Base-by-base conservation (phyloP, 805 yeast genomes). In the Candida piceae region DNA sequence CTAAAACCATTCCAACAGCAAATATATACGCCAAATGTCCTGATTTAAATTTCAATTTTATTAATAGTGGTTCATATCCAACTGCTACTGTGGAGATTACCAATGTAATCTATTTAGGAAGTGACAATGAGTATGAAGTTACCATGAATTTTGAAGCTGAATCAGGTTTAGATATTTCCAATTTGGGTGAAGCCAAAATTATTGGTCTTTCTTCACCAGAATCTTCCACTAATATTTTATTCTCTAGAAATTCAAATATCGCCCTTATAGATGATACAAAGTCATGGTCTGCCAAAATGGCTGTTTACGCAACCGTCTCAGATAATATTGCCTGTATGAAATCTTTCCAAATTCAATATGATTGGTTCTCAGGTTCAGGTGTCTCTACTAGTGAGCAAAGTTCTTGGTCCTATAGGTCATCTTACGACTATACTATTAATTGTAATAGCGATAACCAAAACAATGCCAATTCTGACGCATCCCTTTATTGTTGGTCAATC, bases 291-390 rank as follows among this genome's bases (percentile, higher is more conserved):
- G 22, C 9, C 22, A 20, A 6, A 20, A 7, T 20, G 8, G 9
- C 22, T 9, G 9, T 9, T 9, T 7, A 6, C 6, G 22, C 22
- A 6, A 9, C 6, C 9, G 9, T 20, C 6, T 7, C 6, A 20
- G 22, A 20, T 20, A 9, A 9, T 20, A 9, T 9, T 20, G 22
- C 22, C 9, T 20, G 22, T 9, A 7, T 20, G 9, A 12, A 4
- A 13, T 23, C 45, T 12, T 57, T 57, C 47, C 58, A 55, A 42
- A 49, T 59, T 32, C 62, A 59, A 28, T 58, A 45, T 31, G 59
- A 58, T 15, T 59, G 62, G 53, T 48, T 53, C 26, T 51, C 55
- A 20, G 59, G 56, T 9, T 38, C 27, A 11, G 55, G 49, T 10
- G 28, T 29, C 10, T 29, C 31, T 8, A 28, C 35, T 8, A n/a